Evolutionary conservation across 345 rosid genomes (phyloP).

Genomic region (Triadica sebifera): DNA sequence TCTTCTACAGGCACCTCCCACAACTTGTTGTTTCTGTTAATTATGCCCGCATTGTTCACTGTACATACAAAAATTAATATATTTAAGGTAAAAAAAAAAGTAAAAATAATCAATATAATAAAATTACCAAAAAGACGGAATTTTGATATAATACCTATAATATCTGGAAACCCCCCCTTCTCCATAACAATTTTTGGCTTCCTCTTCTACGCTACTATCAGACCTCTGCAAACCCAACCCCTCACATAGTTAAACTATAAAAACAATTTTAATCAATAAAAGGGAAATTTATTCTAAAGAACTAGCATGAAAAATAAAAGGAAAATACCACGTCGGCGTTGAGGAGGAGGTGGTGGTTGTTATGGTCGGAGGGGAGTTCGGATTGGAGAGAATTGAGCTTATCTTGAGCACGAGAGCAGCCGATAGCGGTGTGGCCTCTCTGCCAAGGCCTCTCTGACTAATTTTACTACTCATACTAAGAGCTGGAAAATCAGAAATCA

Average conservation of each 20-base stretch:
- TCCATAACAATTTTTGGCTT: conserved; percentile 68
- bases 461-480: too few species aligned
- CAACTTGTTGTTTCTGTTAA: conserved; percentile 80
- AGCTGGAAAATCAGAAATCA: too few species aligned
- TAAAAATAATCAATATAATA: background rate
- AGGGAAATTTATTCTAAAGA: background rate
- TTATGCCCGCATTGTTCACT: conserved; percentile 96
- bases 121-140: background rate
- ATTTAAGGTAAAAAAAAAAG: background rate
- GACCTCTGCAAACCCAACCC: conserved; percentile 41
- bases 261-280: background rate
- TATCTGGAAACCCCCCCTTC: conserved; percentile 84
- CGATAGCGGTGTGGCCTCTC: conserved; percentile 85
- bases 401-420: conserved; percentile 86
- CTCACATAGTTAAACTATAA: background rate
- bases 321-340: conserved; percentile 60
- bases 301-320: background rate
- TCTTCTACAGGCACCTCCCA: conserved; percentile 96
- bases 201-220: conserved; percentile 68
- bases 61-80: conserved; percentile 4
- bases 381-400: conserved; percentile 65
- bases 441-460: conserved; percentile 90
- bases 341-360: too few species aligned
- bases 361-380: too few species aligned
- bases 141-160: conserved; percentile 47